phyloP scores from a whole-genome alignment of 2,329 filamentous ascomycete species.

The Colletotrichum phormii region DNA sequence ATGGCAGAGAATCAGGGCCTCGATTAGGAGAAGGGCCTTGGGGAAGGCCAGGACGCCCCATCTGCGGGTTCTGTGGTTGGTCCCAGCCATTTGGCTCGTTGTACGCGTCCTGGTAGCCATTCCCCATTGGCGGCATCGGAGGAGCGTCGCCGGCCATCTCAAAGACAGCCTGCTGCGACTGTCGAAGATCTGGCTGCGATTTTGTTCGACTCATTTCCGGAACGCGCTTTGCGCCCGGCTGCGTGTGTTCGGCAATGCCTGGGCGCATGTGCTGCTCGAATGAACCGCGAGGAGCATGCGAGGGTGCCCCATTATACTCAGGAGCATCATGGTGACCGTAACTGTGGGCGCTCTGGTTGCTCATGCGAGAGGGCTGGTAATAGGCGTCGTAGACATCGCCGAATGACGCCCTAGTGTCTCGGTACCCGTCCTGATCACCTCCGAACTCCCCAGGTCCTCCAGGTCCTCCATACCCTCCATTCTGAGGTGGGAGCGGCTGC shows the following conservation, averaged over 20 bases:
- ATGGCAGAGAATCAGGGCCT: constrained; percentile 62
- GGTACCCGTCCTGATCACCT: constrained; percentile 47
- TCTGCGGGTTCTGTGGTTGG: constrained; percentile 21
- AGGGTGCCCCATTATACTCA: constrained; percentile 54
- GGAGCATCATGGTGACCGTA: constrained; percentile 46
- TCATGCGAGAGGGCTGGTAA: constrained; percentile 41
- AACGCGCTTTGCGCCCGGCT: constrained; percentile 61
- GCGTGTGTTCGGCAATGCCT: constrained; percentile 52
- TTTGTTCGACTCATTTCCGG: constrained; percentile 70
- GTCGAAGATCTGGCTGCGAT: constrained; percentile 75
- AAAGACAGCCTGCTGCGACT: constrained; percentile 76
- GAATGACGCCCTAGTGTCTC: constrained; percentile 40
- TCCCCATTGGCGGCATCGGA: constrained; percentile 60
- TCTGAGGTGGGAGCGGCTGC: constrained; percentile 42
- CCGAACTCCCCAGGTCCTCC: constrained; percentile 44
- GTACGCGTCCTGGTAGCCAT: constrained; percentile 37
- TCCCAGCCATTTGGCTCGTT: constrained; percentile 36
- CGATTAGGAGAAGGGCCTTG: constrained; percentile 44
- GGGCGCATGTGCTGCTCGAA: constrained; percentile 62
- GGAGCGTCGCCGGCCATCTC: constrained; percentile 77
- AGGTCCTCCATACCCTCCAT: constrained; percentile 39
- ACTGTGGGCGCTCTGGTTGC: constrained; percentile 39
- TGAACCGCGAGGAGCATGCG: constrained; percentile 49
- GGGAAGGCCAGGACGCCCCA: constrained; percentile 42
- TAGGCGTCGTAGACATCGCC: constrained; percentile 43